Conservation (phyloP, 208 protist species). For the Wallacemonas sp. region DNA sequence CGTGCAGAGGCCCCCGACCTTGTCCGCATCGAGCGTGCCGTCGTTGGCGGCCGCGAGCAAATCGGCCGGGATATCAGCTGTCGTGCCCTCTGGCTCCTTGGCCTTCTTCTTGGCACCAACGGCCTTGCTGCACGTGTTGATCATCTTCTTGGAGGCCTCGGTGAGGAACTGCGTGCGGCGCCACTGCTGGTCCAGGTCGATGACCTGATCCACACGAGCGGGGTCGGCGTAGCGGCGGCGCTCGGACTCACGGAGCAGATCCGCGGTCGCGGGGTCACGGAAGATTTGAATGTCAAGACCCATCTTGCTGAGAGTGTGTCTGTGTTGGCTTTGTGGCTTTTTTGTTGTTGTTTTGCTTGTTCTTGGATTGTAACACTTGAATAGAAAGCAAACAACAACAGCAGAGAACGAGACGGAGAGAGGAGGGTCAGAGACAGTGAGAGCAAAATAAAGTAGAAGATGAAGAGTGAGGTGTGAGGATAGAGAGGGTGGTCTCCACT, state of each 20-base stretch:
- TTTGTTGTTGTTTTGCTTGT: slow-evolving; percentile 5
- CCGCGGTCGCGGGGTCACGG: slow-evolving; percentile 92
- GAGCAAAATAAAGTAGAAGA: too few relatives aligned
- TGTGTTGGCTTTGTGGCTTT: background rate
- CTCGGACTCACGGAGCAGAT: slow-evolving; percentile 96
- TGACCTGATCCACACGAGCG: slow-evolving; percentile 91
- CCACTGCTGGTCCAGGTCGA: slow-evolving; percentile 93
- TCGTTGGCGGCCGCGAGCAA: slow-evolving; percentile 54
- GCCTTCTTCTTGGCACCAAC: slow-evolving; percentile 93
- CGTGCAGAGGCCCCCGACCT: slow-evolving; percentile 70
- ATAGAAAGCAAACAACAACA: background rate
- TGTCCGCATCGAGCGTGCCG: slow-evolving; percentile 52
- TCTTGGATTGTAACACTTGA: background rate
- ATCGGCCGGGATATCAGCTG: slow-evolving; percentile 57
- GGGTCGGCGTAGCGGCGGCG: slow-evolving; percentile 90
- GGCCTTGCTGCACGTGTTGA: slow-evolving; percentile 89
- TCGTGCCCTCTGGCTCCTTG: slow-evolving; percentile 87
- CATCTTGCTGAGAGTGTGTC: slow-evolving; percentile 35
- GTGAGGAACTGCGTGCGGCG: slow-evolving; percentile 78
- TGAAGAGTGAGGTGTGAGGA: too few relatives aligned
- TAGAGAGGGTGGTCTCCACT: too few relatives aligned
- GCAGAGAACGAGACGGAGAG: background rate
- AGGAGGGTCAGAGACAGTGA: background rate
- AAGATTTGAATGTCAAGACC: slow-evolving; percentile 97
- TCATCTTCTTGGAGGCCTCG: slow-evolving; percentile 88